Base-by-base conservation (phyloP, 768 basidiomycete genomes). In the Heimioporus sp. region DNA sequence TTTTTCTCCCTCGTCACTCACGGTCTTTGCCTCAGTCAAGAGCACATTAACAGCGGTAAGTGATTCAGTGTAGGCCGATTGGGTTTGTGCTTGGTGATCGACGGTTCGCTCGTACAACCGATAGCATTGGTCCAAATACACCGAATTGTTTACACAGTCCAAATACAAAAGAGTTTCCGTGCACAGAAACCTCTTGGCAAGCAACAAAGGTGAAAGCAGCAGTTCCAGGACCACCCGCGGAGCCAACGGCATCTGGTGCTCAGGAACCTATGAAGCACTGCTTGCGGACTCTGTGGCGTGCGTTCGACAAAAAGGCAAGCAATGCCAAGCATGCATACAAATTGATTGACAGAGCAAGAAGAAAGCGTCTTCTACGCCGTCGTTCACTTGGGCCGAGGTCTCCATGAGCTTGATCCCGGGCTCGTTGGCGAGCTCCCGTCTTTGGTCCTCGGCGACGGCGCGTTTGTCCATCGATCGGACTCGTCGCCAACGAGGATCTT, bases 401-500 rank as follows among this genome's bases (percentile, higher is more conserved):
- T 98, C 97, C 81, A 98, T 88, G 71, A 98, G 98, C 68, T 82
- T 86, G 70, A 99, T 81, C n/a, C 92, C 94, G 30, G 98, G 82
- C 70, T 98, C 94, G 48, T 87, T 78, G 5, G 97, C 97, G 40
- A 99, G 82, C 62, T 89, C 90, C 52, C 86, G 86, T 38, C 97
- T 95, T 73, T 94, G 91, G 64, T 92, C 90, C 68, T 90, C 86
- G 5, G 92, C 86, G 51, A 99, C 91, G 13, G 86, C 88, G 58
- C 88, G 85, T 76, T 97, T 98, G 72, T 98, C 96, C 50, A 86
- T 85, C 93, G 96, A 71, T 99, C 97, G 40, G 90, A 98, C 73
- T 99, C 98, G 78, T 99, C 98, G 36, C 97, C 97, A 59, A 98
- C 91, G 47, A 98, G 84, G 55, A 99, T 92, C 83, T 98, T 98